Base-by-base conservation (phyloP, 140 eudicot genomes). In the Oenanthe javanica region DNA sequence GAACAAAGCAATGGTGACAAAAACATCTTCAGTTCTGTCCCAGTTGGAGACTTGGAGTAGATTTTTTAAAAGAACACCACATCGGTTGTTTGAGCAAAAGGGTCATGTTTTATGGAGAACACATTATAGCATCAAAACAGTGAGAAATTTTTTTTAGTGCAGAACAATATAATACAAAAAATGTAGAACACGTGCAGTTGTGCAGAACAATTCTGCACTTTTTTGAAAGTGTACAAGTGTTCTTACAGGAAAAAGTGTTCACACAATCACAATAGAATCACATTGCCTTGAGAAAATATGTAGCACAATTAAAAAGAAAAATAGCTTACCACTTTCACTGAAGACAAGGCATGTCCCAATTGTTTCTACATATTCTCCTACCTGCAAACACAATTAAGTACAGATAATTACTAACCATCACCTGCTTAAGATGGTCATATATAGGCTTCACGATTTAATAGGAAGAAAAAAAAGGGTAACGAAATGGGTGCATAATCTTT, bases 281-380 rank as follows among this genome's bases (percentile, higher is more conserved):
- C 31, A 59, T 59, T 59, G 16, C 19, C 6, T 36, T 21, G 19
- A n/a, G 52, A 16, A 23, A 2, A 47, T 12, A 75, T 75, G 59
- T 64, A 7, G 10, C 46, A 19, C 6, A 10, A 18, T 59, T 4
- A n/a, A 46, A 36, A 45, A 36, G 70, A 36, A 45, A 54, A 2
- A 8, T 21, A 75, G 81, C 91, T 88, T 79, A 91, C 98, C 96
- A 50, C 74, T 85, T 85, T 93, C 98, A 63, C 83, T 84, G 75
- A 93, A 89, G 82, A 89, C 90, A 13, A 91, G 61, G 85, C 96
- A 91, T 40, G 97, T 87, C 67, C 97, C 98, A 55, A 89, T 46
- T 50, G 96, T 93, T 86, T 93, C 97, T 80, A 87, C 93, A 42
- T 93, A 93, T 78, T 93, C 93, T 13, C 97, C 97, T 76, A 93